phyloP scores from a whole-genome alignment of 495 filamentous ascomycete genomes.

The Penicillium paxilli region DNA sequence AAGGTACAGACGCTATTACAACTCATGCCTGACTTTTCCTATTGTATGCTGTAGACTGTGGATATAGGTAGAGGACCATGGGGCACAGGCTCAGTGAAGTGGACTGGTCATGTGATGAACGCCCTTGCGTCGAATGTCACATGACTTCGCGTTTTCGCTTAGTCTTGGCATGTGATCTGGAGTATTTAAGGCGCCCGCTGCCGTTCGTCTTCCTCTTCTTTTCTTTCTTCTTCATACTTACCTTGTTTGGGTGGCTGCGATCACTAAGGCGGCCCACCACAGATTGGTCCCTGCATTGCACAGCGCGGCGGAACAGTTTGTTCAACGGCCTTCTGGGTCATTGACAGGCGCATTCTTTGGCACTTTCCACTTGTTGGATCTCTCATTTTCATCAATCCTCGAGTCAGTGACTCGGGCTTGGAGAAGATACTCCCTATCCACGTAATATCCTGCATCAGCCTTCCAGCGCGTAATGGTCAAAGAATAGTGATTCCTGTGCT shows the following conservation, averaged over 20 bases:
- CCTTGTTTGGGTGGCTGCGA: constrained; percentile 65
- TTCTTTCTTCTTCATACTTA: constrained; percentile 71
- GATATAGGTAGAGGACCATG: background rate
- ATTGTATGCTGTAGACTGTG: background rate
- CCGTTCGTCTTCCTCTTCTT: constrained; percentile 28
- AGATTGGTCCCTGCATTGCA: constrained; percentile 69
- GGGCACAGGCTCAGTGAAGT: background rate
- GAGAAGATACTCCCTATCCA: no score
- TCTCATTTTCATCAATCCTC: constrained; percentile 55
- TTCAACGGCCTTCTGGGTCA: constrained; percentile 64
- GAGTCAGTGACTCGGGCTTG: constrained; percentile 46
- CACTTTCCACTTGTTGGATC: constrained; percentile 43
- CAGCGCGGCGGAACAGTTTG: constrained; percentile 61
- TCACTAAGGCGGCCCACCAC: constrained; percentile 62
- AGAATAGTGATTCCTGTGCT: no score
- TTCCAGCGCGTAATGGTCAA: no score
- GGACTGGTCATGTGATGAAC: background rate
- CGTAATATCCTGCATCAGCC: no score
- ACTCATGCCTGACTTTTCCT: background rate
- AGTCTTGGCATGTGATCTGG: constrained; percentile 21
- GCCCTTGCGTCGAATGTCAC: background rate
- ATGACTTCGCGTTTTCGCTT: constrained; percentile 26
- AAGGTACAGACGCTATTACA: constrained; percentile 4
- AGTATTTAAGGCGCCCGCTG: constrained; percentile 28
- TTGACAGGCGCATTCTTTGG: constrained; percentile 70